Evolutionary conservation across 2,329 filamentous ascomycete genomes (phyloP).

Genomic region (Dactylellina parvicollis): DNA sequence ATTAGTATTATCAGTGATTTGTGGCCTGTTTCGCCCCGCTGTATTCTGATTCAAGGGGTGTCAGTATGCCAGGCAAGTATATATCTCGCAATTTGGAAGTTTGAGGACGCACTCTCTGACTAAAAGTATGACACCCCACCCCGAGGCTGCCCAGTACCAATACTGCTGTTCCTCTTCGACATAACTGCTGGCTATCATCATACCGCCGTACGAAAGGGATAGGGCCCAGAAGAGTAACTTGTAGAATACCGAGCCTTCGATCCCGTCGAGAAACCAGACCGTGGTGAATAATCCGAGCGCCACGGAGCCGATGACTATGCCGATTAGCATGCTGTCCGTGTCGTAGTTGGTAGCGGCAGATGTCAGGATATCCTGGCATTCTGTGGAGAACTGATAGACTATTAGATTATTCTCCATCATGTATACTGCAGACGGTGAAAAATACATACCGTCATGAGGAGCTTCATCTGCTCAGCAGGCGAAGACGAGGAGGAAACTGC

Average conservation of each 20-base stretch:
- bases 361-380: slow-evolving; percentile 82
- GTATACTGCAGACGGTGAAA: background rate
- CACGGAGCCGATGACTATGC: slow-evolving; percentile 62
- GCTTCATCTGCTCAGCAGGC: slow-evolving; percentile 35
- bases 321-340: slow-evolving; percentile 69
- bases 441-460: slow-evolving; percentile 21
- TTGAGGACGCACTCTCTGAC: slow-evolving; percentile 62
- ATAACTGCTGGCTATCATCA: slow-evolving; percentile 99
- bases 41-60: slow-evolving; percentile 56
- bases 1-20: slow-evolving; percentile 67
- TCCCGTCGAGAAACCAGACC: slow-evolving; percentile 28
- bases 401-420: background rate
- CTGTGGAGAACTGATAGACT: slow-evolving; percentile 69
- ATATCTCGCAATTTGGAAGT: background rate
- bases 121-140: slow-evolving; percentile 72
- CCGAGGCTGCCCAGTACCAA: slow-evolving; percentile 89
- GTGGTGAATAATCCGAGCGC: slow-evolving; percentile 57
- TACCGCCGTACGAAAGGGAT: slow-evolving; percentile 74
- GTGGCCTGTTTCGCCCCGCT: slow-evolving; percentile 39
- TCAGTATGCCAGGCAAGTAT: background rate
- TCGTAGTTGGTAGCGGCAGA: slow-evolving; percentile 93
- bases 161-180: slow-evolving; percentile 99
- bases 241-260: slow-evolving; percentile 21
- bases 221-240: slow-evolving; percentile 49
- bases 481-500: slow-evolving; percentile 6